A percentile compares a stretch with the other conserved stretches of the same genome.
Evolutionary conservation across 2,329 filamentous ascomycete species (phyloP).

Genomic region (Coniochaeta sp.): DNA sequence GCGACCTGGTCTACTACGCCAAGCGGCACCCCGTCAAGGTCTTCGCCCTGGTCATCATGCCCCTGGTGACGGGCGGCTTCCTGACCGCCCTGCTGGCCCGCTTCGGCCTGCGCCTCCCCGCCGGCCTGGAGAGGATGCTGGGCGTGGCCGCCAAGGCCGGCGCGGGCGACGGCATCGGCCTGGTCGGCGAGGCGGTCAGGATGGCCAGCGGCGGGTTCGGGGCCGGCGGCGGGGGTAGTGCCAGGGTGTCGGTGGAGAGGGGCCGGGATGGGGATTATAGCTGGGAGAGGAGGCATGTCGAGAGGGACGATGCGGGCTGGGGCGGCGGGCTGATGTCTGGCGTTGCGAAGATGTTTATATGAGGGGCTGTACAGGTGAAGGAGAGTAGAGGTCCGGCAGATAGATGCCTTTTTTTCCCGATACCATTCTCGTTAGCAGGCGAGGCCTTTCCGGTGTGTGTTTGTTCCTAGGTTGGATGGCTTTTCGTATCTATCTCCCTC

Average conservation of each 20-base stretch:
- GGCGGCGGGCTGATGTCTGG: constrained; percentile 16
- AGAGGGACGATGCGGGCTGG: constrained; percentile 18
- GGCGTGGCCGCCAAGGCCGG: constrained; percentile 43
- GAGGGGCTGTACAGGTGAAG: neutral
- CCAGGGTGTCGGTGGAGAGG: constrained; percentile 15
- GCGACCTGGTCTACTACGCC: constrained; percentile 74
- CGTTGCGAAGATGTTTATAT: constrained; percentile 17
- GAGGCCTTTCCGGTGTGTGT: neutral
- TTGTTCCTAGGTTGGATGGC: neutral
- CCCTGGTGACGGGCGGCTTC: constrained; percentile 76
- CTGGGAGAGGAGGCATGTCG: constrained; percentile 16
- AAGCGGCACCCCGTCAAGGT: constrained; percentile 81
- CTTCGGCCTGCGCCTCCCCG: constrained; percentile 73
- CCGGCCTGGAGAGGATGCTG: constrained; percentile 50
- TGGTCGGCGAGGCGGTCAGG: constrained; percentile 47
- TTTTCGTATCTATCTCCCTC: too few relatives aligned
- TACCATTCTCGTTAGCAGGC: neutral
- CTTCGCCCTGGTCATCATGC: constrained; percentile 80
- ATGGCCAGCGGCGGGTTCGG: constrained; percentile 33
- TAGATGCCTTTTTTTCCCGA: constrained; percentile 1
- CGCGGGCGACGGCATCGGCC: constrained; percentile 36
- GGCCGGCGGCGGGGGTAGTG: constrained; percentile 11
- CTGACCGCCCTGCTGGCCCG: constrained; percentile 68
- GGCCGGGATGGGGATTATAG: constrained; percentile 6
- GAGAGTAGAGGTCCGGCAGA: neutral